Evolutionary conservation across 1,139 yeast genomes (phyloP).

Genomic region (Yamadazyma oceani): DNA sequence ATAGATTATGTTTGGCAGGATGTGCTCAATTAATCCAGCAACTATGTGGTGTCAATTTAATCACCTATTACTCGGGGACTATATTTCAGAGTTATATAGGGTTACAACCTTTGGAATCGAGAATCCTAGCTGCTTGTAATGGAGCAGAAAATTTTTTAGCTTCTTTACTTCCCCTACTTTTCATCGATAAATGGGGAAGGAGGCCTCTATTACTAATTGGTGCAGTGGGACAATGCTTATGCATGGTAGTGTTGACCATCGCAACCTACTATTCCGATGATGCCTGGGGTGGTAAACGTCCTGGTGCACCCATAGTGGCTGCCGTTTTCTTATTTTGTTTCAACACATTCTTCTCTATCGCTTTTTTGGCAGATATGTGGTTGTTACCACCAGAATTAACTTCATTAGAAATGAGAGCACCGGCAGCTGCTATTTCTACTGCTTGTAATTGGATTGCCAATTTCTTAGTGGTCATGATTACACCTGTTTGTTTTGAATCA

Average conservation of each 20-base stretch:
- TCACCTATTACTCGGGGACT: conserved; percentile 36
- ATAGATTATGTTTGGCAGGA: conserved; percentile 42
- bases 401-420: conserved; percentile 29
- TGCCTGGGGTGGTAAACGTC: neutral
- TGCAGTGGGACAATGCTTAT: conserved; percentile 44
- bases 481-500: conserved; percentile 29
- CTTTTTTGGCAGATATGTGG: conserved; percentile 35
- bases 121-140: conserved; percentile 32
- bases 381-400: conserved; percentile 36
- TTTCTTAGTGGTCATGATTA: conserved; percentile 42
- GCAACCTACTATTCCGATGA: conserved; percentile 11
- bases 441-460: conserved; percentile 36
- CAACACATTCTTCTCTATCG: conserved; percentile 29
- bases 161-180: conserved; percentile 40
- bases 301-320: conserved; percentile 13
- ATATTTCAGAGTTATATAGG: conserved; percentile 41
- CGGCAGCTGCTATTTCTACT: conserved; percentile 31
- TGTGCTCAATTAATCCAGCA: conserved; percentile 45
- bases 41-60: conserved; percentile 36
- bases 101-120: conserved; percentile 32
- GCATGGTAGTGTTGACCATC: conserved; percentile 22
- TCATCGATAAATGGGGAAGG: conserved; percentile 54
- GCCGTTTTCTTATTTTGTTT: conserved; percentile 35
- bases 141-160: conserved; percentile 36
- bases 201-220: conserved; percentile 50